phyloP scores from a whole-genome alignment of 768 basidiomycete species.

The Daedaleopsis sinensis region DNA sequence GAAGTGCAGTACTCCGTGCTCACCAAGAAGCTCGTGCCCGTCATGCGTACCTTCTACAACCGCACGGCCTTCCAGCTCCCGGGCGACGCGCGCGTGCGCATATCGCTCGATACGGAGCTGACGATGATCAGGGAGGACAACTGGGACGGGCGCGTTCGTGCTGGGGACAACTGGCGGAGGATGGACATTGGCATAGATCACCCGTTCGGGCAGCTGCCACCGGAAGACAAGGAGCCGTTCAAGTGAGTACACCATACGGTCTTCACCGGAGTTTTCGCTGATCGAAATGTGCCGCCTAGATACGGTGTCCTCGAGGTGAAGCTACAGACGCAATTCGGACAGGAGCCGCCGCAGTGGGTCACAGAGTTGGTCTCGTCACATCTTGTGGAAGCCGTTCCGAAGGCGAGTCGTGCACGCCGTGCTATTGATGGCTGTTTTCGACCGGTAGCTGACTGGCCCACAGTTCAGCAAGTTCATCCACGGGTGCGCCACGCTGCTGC shows the following conservation, averaged over 20 bases:
- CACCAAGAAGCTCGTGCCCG: conserved; percentile 82
- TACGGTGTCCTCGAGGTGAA: conserved; percentile 98
- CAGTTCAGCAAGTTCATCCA: conserved; percentile 85
- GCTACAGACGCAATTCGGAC: conserved; percentile 93
- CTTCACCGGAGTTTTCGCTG: background rate
- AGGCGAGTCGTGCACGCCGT: conserved; percentile 62
- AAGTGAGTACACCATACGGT: conserved; percentile 52
- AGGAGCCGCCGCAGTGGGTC: conserved; percentile 96
- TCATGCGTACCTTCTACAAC: conserved; percentile 97
- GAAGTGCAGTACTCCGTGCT: conserved; percentile 94
- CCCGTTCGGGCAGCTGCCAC: conserved; percentile 77
- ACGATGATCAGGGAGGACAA: conserved; percentile 95
- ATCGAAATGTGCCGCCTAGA: conserved; percentile 32
- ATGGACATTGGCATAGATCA: conserved; percentile 92
- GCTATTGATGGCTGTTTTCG: background rate
- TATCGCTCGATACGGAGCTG: conserved; percentile 96
- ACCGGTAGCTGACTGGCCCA: conserved; percentile 4
- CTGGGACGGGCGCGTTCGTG: conserved; percentile 83
- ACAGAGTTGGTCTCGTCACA: conserved; percentile 94
- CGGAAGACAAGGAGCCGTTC: conserved; percentile 90
- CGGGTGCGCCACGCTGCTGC: conserved; percentile 91
- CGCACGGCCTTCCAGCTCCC: conserved; percentile 99
- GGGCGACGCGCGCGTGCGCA: conserved; percentile 97
- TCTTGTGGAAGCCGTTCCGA: conserved; percentile 95
- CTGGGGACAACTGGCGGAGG: conserved; percentile 90